Evolutionary conservation across 768 basidiomycete species (phyloP), one percentile per base, ranked within the genome.

Genomic region (Lentinula edodes): DNA sequence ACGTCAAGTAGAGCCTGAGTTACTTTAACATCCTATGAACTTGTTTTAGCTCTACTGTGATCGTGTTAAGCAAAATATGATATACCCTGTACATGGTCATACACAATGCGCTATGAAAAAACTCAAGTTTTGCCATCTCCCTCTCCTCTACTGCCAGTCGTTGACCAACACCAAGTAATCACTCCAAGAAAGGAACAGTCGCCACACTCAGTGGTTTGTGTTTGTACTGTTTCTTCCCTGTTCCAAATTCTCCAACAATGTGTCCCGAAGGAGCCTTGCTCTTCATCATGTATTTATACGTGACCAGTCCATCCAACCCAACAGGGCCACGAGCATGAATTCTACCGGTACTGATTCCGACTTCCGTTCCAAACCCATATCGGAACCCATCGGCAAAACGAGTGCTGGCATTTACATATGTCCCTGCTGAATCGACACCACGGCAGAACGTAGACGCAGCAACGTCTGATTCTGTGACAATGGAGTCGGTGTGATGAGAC

Each of bases 281-380:
- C 74, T 83, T 78, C 76, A 98, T 74, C 78, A 94, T 86, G 73
- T 98, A 99, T 76, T 98, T 98, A 80, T 99, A 98, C 61, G 88
- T 97, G 43, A 95, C 90, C 65, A 97, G 78, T 1, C 94, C 94
- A 65, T 98, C 93, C 57, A 98, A 78, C 0, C 96, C 96, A 1
- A 98, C 96, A 0, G 97, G 97, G 3, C 97, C 97, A 45, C 96
- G 81, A 15, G 97, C 95, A 69, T 99, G 97, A 60, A 97, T 96
- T 69, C 91, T 87, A 0, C 96, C 95, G 0, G 97, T 99, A 71
- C 90, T 91, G 68, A 99, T 97, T 8, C 97, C 97, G 0, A 99
- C 96, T 74, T 98, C 97, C 5, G 97, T 95, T 2, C 97, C 97
- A 66, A 97, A 95, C 0, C 97, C 97, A 70, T 94, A 98, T 63